phyloP scores from a whole-genome alignment of 805 yeast species.

The Metschnikowia noctiluminum region DNA sequence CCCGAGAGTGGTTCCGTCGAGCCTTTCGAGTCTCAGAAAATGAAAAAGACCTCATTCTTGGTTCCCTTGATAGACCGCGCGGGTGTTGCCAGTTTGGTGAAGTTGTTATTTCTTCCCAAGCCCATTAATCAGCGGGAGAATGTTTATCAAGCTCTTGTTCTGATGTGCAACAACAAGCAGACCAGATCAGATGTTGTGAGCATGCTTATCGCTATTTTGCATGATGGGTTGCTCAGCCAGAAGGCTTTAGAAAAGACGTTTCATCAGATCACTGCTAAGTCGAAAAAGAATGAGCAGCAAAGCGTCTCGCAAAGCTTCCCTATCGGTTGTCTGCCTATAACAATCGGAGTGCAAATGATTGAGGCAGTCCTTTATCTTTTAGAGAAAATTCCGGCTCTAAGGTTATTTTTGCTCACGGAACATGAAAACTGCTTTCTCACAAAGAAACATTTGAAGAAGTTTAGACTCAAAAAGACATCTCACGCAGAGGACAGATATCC shows the following conservation, averaged over 20 bases:
- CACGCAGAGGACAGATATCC: constrained; percentile 55
- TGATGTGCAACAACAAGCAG: constrained; percentile 72
- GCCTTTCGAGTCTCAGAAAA: constrained; percentile 15
- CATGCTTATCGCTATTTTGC: constrained; percentile 61
- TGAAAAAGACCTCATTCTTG: constrained; percentile 10
- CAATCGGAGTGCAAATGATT: constrained; percentile 72
- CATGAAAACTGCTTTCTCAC: constrained; percentile 49
- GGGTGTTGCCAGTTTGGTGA: constrained; percentile 70
- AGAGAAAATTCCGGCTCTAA: constrained; percentile 61
- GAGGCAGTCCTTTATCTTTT: constrained; percentile 71
- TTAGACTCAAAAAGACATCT: constrained; percentile 29
- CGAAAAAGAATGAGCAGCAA: constrained; percentile 21
- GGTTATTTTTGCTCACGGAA: constrained; percentile 75
- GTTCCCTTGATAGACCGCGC: constrained; percentile 70
- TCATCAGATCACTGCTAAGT: constrained; percentile 50
- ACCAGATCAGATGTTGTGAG: constrained; percentile 73
- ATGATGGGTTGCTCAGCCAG: constrained; percentile 69
- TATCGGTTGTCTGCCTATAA: constrained; percentile 58
- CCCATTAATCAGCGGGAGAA: constrained; percentile 58
- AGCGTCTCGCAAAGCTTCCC: constrained; percentile 34
- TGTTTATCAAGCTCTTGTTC: constrained; percentile 62
- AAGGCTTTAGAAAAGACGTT: constrained; percentile 61
- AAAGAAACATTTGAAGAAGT: constrained; percentile 32
- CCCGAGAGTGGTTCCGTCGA: neutral
- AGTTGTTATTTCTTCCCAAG: constrained; percentile 72